Conservation (phyloP, 441 rosid species). For the Populus hybrid region DNA sequence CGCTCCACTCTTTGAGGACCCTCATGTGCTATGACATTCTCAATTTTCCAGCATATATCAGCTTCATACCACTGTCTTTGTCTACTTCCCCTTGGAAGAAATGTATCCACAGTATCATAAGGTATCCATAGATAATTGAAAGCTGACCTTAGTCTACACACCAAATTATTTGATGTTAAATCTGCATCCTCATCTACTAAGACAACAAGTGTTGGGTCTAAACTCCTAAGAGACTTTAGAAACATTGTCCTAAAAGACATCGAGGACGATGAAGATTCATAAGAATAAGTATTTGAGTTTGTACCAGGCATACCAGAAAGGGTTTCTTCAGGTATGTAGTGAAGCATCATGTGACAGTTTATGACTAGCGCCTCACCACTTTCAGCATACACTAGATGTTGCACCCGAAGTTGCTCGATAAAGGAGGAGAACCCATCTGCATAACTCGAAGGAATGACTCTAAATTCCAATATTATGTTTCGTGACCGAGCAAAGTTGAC, state of each 20-base stretch:
- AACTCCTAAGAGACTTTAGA: conserved; percentile 52
- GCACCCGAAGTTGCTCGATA: conserved; percentile 56
- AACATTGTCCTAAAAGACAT: conserved; percentile 37
- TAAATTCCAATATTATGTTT: conserved; percentile 56
- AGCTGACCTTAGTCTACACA: conserved; percentile 58
- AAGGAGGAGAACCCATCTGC: conserved; percentile 63
- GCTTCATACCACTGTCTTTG: conserved; percentile 85
- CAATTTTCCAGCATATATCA: conserved; percentile 69
- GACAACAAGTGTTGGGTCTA: conserved; percentile 63
- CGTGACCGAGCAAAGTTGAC: conserved; percentile 66
- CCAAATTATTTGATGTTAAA: conserved; percentile 55
- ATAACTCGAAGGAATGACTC: conserved; percentile 49
- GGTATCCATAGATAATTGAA: conserved; percentile 87
- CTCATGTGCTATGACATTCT: conserved; percentile 75
- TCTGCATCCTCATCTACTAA: conserved; percentile 82
- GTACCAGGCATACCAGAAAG: conserved; percentile 18
- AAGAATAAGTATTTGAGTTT: conserved; percentile 23
- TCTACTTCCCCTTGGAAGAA: conserved; percentile 60
- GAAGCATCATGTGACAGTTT: conserved; percentile 89
- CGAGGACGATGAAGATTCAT: conserved; percentile 24
- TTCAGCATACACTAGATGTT: conserved; percentile 42
- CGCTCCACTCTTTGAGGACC: conserved; percentile 77
- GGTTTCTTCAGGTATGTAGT: conserved; percentile 64
- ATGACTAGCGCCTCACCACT: conserved; percentile 62
- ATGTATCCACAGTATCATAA: conserved; percentile 71